Evolutionary conservation across 176 grass and related monocot species (phyloP), one percentile per base, ranked within the genome.

Genomic region (Phyllostachys edulis): DNA sequence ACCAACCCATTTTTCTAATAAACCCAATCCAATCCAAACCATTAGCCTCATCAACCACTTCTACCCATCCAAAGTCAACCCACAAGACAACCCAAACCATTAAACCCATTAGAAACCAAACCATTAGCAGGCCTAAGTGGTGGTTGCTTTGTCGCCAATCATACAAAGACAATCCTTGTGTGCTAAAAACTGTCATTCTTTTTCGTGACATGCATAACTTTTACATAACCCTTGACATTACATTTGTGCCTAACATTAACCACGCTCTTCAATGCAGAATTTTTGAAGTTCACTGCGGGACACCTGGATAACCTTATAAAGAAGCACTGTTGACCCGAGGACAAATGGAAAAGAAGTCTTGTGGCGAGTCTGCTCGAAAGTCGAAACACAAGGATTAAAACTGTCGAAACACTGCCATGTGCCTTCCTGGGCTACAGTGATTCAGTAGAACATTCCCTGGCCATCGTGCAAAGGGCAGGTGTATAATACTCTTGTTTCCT

Each of bases 61-160:
- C n/a, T n/a, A n/a, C n/a, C n/a, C n/a, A n/a, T n/a, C n/a, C n/a
- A n/a, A n/a, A n/a, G n/a, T n/a, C n/a, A n/a, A n/a, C n/a, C n/a
- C n/a, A n/a, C n/a, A n/a, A n/a, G n/a, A n/a, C n/a, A n/a, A n/a
- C n/a, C n/a, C n/a, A n/a, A n/a, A n/a, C n/a, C n/a, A n/a, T n/a
- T n/a, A n/a, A n/a, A n/a, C n/a, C n/a, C n/a, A n/a, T n/a, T n/a
- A n/a, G n/a, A n/a, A n/a, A n/a, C n/a, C n/a, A n/a, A n/a, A n/a
- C n/a, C n/a, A n/a, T n/a, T n/a, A n/a, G n/a, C n/a, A n/a, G n/a
- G n/a, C n/a, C n/a, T n/a, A 29, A n/a, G n/a, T n/a, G n/a, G 72
- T 86, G 61, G 69, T 85, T 85, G 68, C 16, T 49, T 85, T 85
- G 76, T 76, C 38, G 3, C 52, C 87, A 76, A 13, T 76, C 26